Conservation (phyloP, 768 basidiomycete species). For the Rhizopogon sp. region DNA sequence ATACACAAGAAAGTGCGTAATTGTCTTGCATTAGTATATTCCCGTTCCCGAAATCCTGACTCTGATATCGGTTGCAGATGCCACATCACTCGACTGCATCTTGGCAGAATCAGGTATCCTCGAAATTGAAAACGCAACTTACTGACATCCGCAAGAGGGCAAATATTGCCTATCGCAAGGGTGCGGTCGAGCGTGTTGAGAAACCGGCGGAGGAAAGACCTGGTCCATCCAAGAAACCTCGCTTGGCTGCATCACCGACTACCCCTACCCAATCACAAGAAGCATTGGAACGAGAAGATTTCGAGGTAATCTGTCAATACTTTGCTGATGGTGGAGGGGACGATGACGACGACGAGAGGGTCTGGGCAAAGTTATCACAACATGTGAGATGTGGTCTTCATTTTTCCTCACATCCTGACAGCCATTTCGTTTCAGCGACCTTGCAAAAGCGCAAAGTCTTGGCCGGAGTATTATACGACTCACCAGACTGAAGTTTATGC, state of each 20-base stretch:
- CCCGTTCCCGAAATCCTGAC: not conserved
- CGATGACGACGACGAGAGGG: slow-evolving; percentile 38
- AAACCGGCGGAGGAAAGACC: not conserved
- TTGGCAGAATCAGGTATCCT: slow-evolving; percentile 41
- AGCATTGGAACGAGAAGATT: slow-evolving; percentile 31
- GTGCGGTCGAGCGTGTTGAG: not conserved
- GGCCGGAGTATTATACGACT: slow-evolving; percentile 49
- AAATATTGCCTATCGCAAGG: slow-evolving; percentile 47
- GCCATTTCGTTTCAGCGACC: slow-evolving; percentile 24
- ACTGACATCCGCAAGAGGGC: slow-evolving; percentile 47
- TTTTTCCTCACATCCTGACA: slow-evolving; percentile 1
- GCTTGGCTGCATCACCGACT: not conserved
- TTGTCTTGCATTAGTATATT: not conserved
- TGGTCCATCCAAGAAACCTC: not conserved
- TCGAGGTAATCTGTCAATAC: slow-evolving; percentile 49
- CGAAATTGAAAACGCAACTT: slow-evolving; percentile 30
- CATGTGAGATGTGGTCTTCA: slow-evolving; percentile 32
- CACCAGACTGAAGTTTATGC: slow-evolving; percentile 37
- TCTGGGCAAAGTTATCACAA: slow-evolving; percentile 46
- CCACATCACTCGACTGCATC: slow-evolving; percentile 50
- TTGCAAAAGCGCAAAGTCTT: slow-evolving; percentile 37
- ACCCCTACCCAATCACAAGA: not conserved
- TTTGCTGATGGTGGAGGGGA: slow-evolving; percentile 50
- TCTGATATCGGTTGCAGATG: slow-evolving; percentile 38
- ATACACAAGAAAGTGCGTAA: slow-evolving; percentile 42